Evolutionary conservation across 148 eudicot species (phyloP).

Genomic region (Arctostaphylos glauca): DNA sequence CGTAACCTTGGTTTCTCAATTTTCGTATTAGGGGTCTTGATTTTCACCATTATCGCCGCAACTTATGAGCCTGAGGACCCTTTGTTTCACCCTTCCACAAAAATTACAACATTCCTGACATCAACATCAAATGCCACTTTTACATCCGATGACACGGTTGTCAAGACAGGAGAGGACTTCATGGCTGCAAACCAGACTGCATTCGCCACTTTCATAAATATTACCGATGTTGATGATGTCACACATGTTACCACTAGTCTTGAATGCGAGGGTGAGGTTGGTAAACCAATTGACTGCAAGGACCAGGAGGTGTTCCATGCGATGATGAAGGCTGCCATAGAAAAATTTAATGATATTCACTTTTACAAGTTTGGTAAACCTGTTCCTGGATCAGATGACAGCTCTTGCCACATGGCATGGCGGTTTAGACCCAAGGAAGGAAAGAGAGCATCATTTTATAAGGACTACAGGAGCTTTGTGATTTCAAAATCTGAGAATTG

Average conservation of each 20-base stretch:
- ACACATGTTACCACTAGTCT: constrained; percentile 20
- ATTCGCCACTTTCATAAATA: constrained; percentile 61
- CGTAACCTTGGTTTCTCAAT: constrained; percentile 75
- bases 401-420: constrained; percentile 95
- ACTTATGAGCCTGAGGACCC: constrained; percentile 90
- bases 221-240: constrained; percentile 45
- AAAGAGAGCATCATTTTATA: constrained; percentile 65
- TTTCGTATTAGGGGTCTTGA: constrained; percentile 73
- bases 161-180: constrained; percentile 93
- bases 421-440: constrained; percentile 92
- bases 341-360: constrained; percentile 74
- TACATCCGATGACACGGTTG: constrained; percentile 57
- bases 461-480: constrained; percentile 78
- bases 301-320: constrained; percentile 75
- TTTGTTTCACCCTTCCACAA: constrained; percentile 70
- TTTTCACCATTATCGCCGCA: constrained; percentile 86
- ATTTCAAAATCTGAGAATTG: constrained; percentile 62
- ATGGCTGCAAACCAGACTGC: constrained; percentile 65
- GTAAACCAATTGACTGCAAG: constrained; percentile 77
- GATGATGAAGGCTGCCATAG: constrained; percentile 90
- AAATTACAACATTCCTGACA: constrained; percentile 69
- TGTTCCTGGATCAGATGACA: constrained; percentile 57
- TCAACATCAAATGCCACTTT: constrained; percentile 77
- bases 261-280: constrained; percentile 56
- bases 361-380: constrained; percentile 90